Base-by-base conservation (phyloP, 2,329 filamentous ascomycete species). In the Apiospora malaysiana region DNA sequence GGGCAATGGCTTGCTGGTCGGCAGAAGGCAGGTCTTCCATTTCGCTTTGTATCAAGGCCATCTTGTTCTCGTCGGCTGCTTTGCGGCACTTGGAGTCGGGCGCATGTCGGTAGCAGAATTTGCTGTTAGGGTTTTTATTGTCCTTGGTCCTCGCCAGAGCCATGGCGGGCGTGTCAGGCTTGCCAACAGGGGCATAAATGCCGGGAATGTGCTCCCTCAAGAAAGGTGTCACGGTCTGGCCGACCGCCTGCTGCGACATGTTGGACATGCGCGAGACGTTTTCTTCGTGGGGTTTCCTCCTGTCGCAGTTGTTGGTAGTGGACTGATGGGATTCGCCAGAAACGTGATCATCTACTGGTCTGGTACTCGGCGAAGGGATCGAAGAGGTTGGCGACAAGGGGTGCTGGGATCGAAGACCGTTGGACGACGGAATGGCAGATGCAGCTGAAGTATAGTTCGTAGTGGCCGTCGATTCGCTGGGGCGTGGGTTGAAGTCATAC, bases 1-100 rank as follows among this genome's bases (percentile, higher is more conserved):
- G 95, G 45, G 95, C 94, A 77, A 99, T 98, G 78, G 93, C 95
- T 82, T 98, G 94, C 82, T 97, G 94, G 80, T 99, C 96, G 74
- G 89, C 91, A 73, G 92, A 89, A 6, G 94, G 92, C 45, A 98
- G 88, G 66, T 89, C 91, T 76, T 95, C 93, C 69, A 98, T 89
- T 81, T 96, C 93, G 91, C 91, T 91, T 80, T 99, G 96, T 73
- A 99, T 89, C 79, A 95, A 92, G 76, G 95, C 94, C 96, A 99
- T 99, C 74, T 96, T 96, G 66, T 92, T 92, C 83, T 98, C 96
- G 83, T 98, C 95, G 71, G 94, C 95, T 73, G 97, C 94, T 72
- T 94, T 90, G 72, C 95, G 89, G 83, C 96, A 99, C 83, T 98
- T 97, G 69, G 95, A 90, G 81, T 98, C 96, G 2, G 96, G 96